Base-by-base conservation (phyloP, 2,329 filamentous ascomycete species). In the Hymenoscyphus albidus region DNA sequence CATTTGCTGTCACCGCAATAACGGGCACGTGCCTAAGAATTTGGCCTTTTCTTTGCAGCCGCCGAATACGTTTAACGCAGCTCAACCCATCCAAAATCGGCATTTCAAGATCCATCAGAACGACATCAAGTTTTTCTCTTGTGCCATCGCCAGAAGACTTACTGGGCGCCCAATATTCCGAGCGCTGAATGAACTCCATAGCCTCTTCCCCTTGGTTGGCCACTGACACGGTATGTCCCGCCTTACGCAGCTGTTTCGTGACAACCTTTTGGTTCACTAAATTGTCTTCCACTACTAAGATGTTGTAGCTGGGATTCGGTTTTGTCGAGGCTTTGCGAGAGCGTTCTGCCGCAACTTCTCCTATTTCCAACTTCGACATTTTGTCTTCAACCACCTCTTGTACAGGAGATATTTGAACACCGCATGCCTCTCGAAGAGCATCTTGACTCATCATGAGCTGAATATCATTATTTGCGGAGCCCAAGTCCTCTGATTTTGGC, bases 41-140 rank as follows among this genome's bases (percentile, higher is more conserved):
- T 22, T 58, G 22, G 2, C 86, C 85, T 51, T 84, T 79, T 60
- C 76, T 78, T 74, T 93, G 88, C 31, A 91, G 78, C 66, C 88
- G 81, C 12, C 90, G 83, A 59, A 93, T 92, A 66, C 81, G 83
- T 58, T 82, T 82, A 12, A 89, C 87, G 69, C 89, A 92, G 1
- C 88, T 88, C 77, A 90, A 84, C 42, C 90, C 90, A 71, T 93
- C 88, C 89, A 92, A 92, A 56, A 92, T 83, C 1, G 90, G 90
- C 90, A 93, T 93, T 72, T 92, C 89, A 58, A 92, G 80, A 72
- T 93, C 90, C 89, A 93, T 92, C 5, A 93, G 76, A 6, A 63
- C 51, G 2, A 63, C 56, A 54, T 63, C 14, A 1, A 63, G 27
- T n/a, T 12, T 35, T 40, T 59, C 31, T 1, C 27, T 57, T n/a